These are phyloP conservation scores for Xylaria multiplex DNA, from an alignment of 2,329 filamentous ascomycete genomes.

Conservation along the genomic window DNA sequence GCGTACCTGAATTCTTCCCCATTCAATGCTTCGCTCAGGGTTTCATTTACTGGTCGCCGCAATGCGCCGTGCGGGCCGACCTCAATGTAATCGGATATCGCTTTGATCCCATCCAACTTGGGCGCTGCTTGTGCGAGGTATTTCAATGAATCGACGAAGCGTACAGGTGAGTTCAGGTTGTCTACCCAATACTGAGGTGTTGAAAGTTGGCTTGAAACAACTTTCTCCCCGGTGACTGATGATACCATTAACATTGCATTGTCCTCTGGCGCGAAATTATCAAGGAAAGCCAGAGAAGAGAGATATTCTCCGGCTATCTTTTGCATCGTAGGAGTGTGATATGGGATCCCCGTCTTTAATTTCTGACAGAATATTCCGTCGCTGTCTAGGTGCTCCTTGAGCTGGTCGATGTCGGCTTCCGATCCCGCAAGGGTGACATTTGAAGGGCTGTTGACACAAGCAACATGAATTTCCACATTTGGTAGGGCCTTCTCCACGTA, in stretches of 20 bases:
- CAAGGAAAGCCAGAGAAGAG: background rate
- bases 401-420: background rate
- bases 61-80: no score
- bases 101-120: conserved; percentile 5
- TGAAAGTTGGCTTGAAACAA: background rate
- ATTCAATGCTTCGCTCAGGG: no score
- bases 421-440: conserved; percentile 1
- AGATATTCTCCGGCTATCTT: background rate
- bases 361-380: background rate
- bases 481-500: background rate
- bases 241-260: background rate
- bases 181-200: conserved; percentile 3
- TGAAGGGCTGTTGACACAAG: conserved; percentile 13
- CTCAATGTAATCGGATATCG: background rate
- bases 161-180: conserved; percentile 6
- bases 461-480: background rate
- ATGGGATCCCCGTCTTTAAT: background rate
- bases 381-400: background rate
- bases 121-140: no score
- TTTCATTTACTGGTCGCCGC: no score
- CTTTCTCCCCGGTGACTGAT: background rate
- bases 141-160: background rate
- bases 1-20: no score
- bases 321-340: conserved; percentile 13
- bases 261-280: background rate